These are phyloP conservation scores for Niebla homalea DNA, from an alignment of 495 filamentous ascomycete species.

Conservation along the genomic window DNA sequence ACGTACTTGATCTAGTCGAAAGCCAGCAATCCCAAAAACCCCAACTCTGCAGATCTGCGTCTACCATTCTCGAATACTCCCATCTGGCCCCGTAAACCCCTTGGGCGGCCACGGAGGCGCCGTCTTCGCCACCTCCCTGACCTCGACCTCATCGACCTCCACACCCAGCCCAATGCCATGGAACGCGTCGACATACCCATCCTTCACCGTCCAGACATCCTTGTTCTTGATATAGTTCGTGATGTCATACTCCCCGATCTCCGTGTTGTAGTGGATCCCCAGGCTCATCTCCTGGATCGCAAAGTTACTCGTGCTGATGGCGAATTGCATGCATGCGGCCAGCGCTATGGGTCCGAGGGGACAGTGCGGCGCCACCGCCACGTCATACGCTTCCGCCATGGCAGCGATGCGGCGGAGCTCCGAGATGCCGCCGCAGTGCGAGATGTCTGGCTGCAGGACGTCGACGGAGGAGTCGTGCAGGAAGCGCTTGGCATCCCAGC, in stretches of 20 bases:
- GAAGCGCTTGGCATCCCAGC: slow-evolving; percentile 67
- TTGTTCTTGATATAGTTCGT: slow-evolving; percentile 53
- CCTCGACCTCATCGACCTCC: slow-evolving; percentile 57
- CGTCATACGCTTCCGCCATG: slow-evolving; percentile 68
- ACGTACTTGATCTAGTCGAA: too few species aligned
- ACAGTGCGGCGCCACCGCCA: slow-evolving; percentile 66
- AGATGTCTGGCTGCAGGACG: slow-evolving; percentile 65
- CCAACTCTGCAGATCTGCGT: too few species aligned
- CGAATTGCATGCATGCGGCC: slow-evolving; percentile 60
- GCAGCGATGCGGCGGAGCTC: slow-evolving; percentile 58
- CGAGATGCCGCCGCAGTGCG: slow-evolving; percentile 63
- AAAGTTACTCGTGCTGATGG: slow-evolving; percentile 52
- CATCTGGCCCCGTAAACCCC: slow-evolving; percentile 58
- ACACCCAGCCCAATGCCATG: slow-evolving; percentile 58
- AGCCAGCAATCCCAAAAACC: too few species aligned
- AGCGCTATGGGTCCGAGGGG: slow-evolving; percentile 65
- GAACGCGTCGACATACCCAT: slow-evolving; percentile 52
- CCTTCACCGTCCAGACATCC: slow-evolving; percentile 46
- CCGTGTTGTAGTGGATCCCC: slow-evolving; percentile 67
- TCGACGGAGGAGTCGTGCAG: slow-evolving; percentile 57
- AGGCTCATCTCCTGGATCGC: slow-evolving; percentile 72
- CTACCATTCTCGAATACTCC: slow-evolving; percentile 62
- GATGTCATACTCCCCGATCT: slow-evolving; percentile 49
- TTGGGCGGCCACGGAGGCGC: slow-evolving; percentile 44
- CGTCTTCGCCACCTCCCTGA: slow-evolving; percentile 39